Evolutionary conservation across 2,329 filamentous ascomycete species (phyloP), one percentile per base, ranked within the genome.

Genomic region (Ascochyta clinopodiicola): DNA sequence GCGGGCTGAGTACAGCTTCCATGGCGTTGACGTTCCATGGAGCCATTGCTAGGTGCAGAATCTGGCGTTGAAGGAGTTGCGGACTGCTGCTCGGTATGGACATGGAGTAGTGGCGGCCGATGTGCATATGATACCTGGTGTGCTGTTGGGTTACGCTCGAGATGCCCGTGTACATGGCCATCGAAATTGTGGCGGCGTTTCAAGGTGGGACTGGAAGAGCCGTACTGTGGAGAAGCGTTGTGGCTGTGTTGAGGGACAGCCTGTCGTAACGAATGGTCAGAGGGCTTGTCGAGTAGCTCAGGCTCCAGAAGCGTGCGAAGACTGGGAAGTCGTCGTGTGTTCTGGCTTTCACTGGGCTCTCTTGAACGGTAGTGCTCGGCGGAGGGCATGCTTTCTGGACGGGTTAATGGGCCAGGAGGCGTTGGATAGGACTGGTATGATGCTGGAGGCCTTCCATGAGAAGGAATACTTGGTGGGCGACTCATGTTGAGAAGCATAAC

Each of bases 401-500:
- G 68, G 45, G 70, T 69, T 8, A 64, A 57, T 49, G 65, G 62
- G 49, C 62, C 66, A 60, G 56, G 63, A 44, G 66, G 55, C 52
- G 61, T 58, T 55, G 69, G 62, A 54, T 72, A 73, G 29, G 67
- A 58, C 55, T 51, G 63, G 62, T 72, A 70, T 38, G 67, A 67
- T 10, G 64, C 54, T 34, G 67, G 63, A 62, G 51, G 69, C 27
- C 67, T 69, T 59, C 67, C 66, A 90, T 92, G 96, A 68, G 91
- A 90, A 1, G 92, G 91, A 71, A 96, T 96, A 51, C 96, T 92
- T 2, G 83, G 82, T 73, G 96, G 89, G 21, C 91, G 92, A 68
- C 96, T 91, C 64, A 96, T 92, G 36, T 89, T 82, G 45, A 90
- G 90, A 69, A 74, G 66, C 69, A 73, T 74, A 58, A 62, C 64